Evolutionary conservation across 257 asterid genomes (phyloP), one percentile per base, ranked within the genome.

Genomic region (Solanum virginianum): DNA sequence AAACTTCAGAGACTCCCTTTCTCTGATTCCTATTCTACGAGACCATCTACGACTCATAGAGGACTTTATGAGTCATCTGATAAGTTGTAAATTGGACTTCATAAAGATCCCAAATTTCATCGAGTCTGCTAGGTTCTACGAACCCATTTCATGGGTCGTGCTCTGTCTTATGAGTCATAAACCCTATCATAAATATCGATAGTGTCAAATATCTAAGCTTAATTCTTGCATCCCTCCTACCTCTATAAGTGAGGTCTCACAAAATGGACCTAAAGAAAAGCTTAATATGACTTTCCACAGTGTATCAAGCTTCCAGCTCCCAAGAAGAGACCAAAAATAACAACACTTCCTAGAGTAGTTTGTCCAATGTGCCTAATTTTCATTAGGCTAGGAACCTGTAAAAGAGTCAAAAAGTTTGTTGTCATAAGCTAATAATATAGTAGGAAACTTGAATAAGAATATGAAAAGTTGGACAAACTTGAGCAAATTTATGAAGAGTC

Each of bases 341-440:
- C 75, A 75, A 98, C 98, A 87, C 98, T 93, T 71, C 98, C 97
- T 6, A 94, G 75, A 0, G 98, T 95, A 0, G 97, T 94, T 87
- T 94, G 97, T 54, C 98, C 98, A 83, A 93, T 95, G 68, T 95
- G 87, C 45, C 98, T 90, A 72, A 95, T 94, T 91, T 95, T 95
- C 54, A 93, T 83, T 32, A 95, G 88, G 41, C 98, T 98, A 5
- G 98, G 98, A 85, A 94, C 94, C 98, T 94, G 95, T 88, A 91
- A 41, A 43, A 45, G 43, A 9, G 20, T 72, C 13, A 72, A 36
- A 41, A 72, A 43, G 13, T 32, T 2, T 71, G 32, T 22, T 14
- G 20, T 43, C 36, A 20, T 10, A 55, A 10, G 80, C 80, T 11
- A 18, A 72, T 11, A 18, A 72, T 71, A 71, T 18, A 22, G 55